Percentiles rank a stretch among this genome's conserved stretches.
These are phyloP conservation scores for Castanea sativa DNA, from an alignment of 306 rosid species.

Conservation along the genomic window DNA sequence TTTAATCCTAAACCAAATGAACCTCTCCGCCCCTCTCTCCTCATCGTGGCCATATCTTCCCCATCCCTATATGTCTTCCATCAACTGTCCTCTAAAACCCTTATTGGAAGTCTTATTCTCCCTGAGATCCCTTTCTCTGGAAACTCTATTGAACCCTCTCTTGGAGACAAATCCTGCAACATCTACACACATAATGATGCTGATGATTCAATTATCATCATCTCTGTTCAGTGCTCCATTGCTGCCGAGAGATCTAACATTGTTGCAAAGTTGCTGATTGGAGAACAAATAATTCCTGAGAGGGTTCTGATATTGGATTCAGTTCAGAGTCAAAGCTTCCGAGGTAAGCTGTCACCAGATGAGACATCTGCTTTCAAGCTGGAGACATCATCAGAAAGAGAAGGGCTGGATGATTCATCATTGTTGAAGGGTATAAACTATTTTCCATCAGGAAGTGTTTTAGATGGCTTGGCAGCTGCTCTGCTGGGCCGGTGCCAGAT, in stretches of 20 bases:
- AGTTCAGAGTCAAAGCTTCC: constrained; percentile 42
- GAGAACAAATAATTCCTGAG: constrained; percentile 37
- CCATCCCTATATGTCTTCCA: constrained; percentile 61
- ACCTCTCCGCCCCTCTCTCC: constrained; percentile 66
- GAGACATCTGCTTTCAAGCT: constrained; percentile 63
- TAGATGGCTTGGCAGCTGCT: constrained; percentile 78
- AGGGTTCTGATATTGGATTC: constrained; percentile 61
- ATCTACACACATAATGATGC: constrained; percentile 37
- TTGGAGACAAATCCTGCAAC: constrained; percentile 39
- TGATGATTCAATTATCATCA: constrained; percentile 32
- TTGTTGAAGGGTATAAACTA: constrained; percentile 42
- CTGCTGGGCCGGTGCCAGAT: constrained; percentile 61
- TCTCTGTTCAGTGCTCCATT: constrained; percentile 39
- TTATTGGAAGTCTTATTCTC: constrained; percentile 62
- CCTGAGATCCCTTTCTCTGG: constrained; percentile 59
- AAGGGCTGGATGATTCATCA: constrained; percentile 13
- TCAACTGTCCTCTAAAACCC: constrained; percentile 30
- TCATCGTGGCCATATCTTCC: constrained; percentile 63
- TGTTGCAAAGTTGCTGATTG: constrained; percentile 48
- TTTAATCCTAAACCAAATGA: constrained; percentile 21
- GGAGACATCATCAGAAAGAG: constrained; percentile 59
- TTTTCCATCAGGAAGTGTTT: constrained; percentile 82
- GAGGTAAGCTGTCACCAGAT: constrained; percentile 57
- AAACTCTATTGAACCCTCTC: constrained; percentile 42
- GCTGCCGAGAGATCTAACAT: constrained; percentile 47